Evolutionary conservation across 2,329 filamentous ascomycete genomes (phyloP), one percentile per base, ranked within the genome.

Genomic region (Aspergillus latus): DNA sequence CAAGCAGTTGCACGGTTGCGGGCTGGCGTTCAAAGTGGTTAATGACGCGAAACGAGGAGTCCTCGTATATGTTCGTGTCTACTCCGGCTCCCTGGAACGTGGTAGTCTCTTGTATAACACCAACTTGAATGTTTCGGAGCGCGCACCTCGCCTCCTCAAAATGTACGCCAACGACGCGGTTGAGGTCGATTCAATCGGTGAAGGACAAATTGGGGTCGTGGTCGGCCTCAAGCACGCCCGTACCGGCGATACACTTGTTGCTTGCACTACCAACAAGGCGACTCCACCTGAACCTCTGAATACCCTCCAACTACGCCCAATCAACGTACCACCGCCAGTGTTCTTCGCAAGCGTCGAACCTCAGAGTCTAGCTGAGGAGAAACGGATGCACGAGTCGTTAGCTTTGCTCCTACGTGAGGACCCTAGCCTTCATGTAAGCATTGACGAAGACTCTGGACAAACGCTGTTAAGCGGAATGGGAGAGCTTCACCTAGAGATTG

Each of bases 391-490:
- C 54, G 84, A 88, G 5, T 88, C 88, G 0, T 78, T 99, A 5
- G 83, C 85, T 4, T 84, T 94, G 48, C 82, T 96, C 5, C 84
- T 96, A 0, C 82, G 94, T 64, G 94, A 99, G 76, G 94, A 99
- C 66, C 94, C 94, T 0, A 97, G 92, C 72, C 78, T 99, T 21
- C 85, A 94, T 55, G 89, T 96, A 69, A 89, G 82, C 36, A 80
- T 90, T 30, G 90, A 97, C 65, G 86, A 93, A 59, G 94, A 97
- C 71, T 92, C 90, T 1, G 94, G 94, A 1, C 92, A 96, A 68
- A 97, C 94, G 46, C 88, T 96, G 32, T 81, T 99, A 0, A 92
- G 92, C 52, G 94, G 94, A 3, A 97, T 99, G 94, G 94, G 94
- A 6, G 91, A 96, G 66, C 82, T 99, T 29, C 94, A 99, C 73